These are phyloP conservation scores for Chlamydomonas applanata DNA, from an alignment of 139 green algal species.

Conservation along the genomic window DNA sequence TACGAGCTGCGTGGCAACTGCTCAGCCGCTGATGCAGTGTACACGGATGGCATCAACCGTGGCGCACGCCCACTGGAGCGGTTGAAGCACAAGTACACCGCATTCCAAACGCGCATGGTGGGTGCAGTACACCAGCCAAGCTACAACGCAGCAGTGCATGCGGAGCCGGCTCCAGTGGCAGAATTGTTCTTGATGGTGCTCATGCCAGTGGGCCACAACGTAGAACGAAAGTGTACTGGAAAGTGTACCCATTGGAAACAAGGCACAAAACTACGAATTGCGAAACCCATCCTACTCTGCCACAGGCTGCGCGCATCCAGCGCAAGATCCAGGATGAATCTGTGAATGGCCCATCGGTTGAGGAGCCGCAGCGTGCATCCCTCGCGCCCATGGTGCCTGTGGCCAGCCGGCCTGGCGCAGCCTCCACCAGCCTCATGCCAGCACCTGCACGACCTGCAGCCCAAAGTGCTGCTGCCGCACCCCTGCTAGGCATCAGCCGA, in stretches of 20 bases:
- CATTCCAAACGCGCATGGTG: conserved; percentile 88
- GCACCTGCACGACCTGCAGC: not conserved
- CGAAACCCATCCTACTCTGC: too few species aligned
- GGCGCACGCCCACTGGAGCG: conserved; percentile 61
- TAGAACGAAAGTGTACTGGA: too few species aligned
- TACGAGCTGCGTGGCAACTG: conserved; percentile 77
- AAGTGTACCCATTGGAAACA: too few species aligned
- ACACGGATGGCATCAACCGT: conserved; percentile 71
- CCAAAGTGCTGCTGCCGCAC: not conserved
- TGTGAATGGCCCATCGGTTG: conserved; percentile 2
- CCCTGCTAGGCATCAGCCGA: conserved; percentile 1
- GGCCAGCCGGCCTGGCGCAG: not conserved
- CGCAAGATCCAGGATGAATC: conserved; percentile 48
- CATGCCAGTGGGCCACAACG: too few species aligned
- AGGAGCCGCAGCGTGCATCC: conserved; percentile 27
- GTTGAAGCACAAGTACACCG: conserved; percentile 66
- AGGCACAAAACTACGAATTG: too few species aligned
- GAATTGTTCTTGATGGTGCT: not conserved
- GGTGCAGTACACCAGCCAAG: too few species aligned
- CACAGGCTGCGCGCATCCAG: conserved; percentile 68
- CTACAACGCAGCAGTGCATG: not conserved
- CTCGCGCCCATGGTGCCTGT: conserved; percentile 21
- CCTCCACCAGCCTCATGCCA: not conserved
- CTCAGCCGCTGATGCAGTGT: conserved; percentile 66
- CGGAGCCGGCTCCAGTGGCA: too few species aligned